These are phyloP conservation scores for Neurospora sp. DNA, from an alignment of 495 filamentous ascomycete species.

Conservation along the genomic window DNA sequence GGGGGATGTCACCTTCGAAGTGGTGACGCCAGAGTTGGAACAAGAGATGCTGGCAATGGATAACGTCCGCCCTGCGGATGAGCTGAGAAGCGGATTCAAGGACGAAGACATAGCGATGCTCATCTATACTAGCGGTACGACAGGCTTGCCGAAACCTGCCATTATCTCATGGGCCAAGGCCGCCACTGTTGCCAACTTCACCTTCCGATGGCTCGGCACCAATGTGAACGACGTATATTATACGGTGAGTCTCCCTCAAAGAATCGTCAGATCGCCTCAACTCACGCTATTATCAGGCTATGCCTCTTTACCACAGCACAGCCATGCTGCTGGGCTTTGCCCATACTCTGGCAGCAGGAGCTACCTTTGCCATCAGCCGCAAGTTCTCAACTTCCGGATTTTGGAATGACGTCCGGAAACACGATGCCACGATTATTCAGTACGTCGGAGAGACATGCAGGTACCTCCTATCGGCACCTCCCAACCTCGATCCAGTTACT, in stretches of 20 bases:
- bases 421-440: slow-evolving; percentile 72
- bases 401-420: slow-evolving; percentile 66
- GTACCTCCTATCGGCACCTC: slow-evolving; percentile 70
- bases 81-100: slow-evolving; percentile 40
- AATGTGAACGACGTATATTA: slow-evolving; percentile 61
- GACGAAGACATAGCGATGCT: slow-evolving; percentile 56
- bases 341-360: slow-evolving; percentile 46
- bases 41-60: slow-evolving; percentile 45
- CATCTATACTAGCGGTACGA: slow-evolving; percentile 83
- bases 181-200: slow-evolving; percentile 42
- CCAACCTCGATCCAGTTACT: slow-evolving; percentile 50
- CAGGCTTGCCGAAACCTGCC: slow-evolving; percentile 84
- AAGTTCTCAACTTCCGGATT: slow-evolving; percentile 77
- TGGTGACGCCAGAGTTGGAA: slow-evolving; percentile 55
- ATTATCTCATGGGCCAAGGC: slow-evolving; percentile 72
- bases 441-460: slow-evolving; percentile 94
- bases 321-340: slow-evolving; percentile 62
- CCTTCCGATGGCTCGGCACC: slow-evolving; percentile 46
- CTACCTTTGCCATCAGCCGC: slow-evolving; percentile 61
- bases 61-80: slow-evolving; percentile 54
- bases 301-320: slow-evolving; percentile 92
- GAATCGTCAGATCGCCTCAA: not conserved
- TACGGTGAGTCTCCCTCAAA: slow-evolving; percentile 45
- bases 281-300: slow-evolving; percentile 44
- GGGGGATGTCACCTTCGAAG: slow-evolving; percentile 44